Percentiles rank a stretch among this genome's conserved stretches.
Evolutionary conservation across 306 rosid species (phyloP).

Genomic region (Ziziphus jujuba): DNA sequence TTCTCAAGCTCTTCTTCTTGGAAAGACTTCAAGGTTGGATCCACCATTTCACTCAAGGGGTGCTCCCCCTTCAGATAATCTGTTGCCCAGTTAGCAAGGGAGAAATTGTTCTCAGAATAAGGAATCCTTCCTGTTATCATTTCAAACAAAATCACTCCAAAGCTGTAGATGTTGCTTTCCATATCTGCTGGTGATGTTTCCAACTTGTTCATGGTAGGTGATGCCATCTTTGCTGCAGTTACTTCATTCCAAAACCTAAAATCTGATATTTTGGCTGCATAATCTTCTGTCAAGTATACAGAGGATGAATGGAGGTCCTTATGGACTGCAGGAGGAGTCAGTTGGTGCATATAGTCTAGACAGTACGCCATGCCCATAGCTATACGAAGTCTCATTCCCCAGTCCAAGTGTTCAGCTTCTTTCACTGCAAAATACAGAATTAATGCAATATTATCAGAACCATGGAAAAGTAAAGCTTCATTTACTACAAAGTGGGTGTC

Average conservation of each 20-base stretch:
- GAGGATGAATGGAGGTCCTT: constrained; percentile 65
- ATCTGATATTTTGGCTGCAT: constrained; percentile 83
- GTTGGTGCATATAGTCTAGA: constrained; percentile 78
- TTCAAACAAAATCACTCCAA: constrained; percentile 72
- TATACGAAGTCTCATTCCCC: constrained; percentile 76
- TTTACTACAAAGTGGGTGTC: background rate
- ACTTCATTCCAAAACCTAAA: constrained; percentile 64
- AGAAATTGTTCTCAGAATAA: constrained; percentile 49
- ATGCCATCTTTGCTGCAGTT: constrained; percentile 37
- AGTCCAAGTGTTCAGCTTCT: constrained; percentile 87
- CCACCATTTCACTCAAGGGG: constrained; percentile 58
- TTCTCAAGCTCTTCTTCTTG: constrained; percentile 48
- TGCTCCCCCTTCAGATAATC: constrained; percentile 56
- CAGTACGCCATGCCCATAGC: constrained; percentile 95
- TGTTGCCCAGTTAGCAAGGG: constrained; percentile 54
- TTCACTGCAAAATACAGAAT: constrained; percentile 54
- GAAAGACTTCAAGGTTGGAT: constrained; percentile 57
- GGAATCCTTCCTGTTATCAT: constrained; percentile 74
- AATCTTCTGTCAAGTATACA: constrained; percentile 82
- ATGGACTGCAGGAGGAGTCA: constrained; percentile 60
- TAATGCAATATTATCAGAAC: constrained; percentile 11
- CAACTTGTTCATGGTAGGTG: constrained; percentile 28
- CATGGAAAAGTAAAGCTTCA: background rate
- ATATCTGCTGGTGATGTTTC: constrained; percentile 40
- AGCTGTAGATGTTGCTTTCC: constrained; percentile 69